Evolutionary conservation across 2,329 filamentous ascomycete species (phyloP).

Genomic region (Colletotrichum sp.): DNA sequence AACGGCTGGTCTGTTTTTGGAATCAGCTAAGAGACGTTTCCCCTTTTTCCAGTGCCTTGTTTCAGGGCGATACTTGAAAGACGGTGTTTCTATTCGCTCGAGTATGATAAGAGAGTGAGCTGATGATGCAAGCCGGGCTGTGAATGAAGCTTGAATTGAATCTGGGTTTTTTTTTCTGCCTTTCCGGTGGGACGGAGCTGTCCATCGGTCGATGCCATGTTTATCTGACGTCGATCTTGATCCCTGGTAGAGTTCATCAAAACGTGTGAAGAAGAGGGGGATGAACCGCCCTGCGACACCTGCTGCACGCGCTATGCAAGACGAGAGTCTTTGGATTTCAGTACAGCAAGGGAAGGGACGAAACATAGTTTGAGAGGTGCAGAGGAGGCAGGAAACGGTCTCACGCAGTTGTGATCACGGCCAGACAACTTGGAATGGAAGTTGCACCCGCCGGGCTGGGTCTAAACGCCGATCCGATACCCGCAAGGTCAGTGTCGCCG

Average conservation of each 20-base stretch:
- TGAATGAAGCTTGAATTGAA: background rate
- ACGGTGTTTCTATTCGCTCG: background rate
- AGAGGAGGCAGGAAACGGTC: background rate
- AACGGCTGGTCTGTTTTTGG: slow-evolving; percentile 8
- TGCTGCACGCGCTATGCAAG: background rate
- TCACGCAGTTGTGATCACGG: background rate
- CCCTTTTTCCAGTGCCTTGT: background rate
- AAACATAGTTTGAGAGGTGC: background rate
- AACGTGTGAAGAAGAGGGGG: background rate
- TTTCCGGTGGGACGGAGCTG: background rate
- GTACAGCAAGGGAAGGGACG: background rate
- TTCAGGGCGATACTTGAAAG: background rate
- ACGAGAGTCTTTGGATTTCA: background rate
- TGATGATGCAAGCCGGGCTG: background rate
- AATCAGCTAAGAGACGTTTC: background rate
- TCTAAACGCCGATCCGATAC: background rate
- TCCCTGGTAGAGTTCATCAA: background rate
- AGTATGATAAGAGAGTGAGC: background rate
- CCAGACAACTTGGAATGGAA: background rate
- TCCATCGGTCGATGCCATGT: background rate
- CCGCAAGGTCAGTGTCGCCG: background rate
- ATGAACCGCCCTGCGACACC: background rate
- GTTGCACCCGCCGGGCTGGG: background rate
- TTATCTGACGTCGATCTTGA: background rate
- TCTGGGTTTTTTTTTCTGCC: background rate